A percentile compares a stretch with the other conserved stretches of the same genome.
Evolutionary conservation across 768 basidiomycete species (phyloP).

Genomic region (Kondoa subrosea): DNA sequence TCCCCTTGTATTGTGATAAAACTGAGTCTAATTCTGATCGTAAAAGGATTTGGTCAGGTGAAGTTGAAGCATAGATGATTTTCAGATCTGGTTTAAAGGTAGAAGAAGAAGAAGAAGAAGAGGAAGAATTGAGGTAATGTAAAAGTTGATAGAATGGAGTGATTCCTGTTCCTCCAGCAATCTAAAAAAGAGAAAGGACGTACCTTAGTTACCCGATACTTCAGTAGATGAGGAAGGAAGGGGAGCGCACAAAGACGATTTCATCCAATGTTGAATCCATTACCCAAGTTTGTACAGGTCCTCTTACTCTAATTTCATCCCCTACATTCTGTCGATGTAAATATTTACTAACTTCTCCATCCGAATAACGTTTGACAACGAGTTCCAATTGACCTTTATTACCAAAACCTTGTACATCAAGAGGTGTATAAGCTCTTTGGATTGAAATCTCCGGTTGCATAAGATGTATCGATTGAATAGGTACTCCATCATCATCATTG

Average conservation of each 20-base stretch:
- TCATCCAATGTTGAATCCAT: conserved; percentile 18
- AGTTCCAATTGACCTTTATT: conserved; percentile 19
- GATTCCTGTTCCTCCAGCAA: conserved; percentile 28
- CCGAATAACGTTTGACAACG: conserved; percentile 26
- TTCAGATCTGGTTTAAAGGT: neutral
- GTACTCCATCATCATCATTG: neutral
- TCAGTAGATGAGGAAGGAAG: no score
- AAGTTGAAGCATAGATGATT: neutral
- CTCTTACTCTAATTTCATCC: conserved; percentile 21
- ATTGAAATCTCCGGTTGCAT: conserved; percentile 28
- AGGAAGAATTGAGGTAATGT: neutral
- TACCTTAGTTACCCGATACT: no score
- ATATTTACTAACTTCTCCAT: conserved; percentile 25
- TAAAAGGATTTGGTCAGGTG: neutral
- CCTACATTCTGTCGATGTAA: conserved; percentile 20
- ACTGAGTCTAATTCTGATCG: neutral
- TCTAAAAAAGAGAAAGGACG: conserved; percentile 11
- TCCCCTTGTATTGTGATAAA: neutral
- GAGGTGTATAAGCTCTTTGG: conserved; percentile 27
- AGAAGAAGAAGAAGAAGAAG: neutral
- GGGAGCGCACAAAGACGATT: conserved; percentile 24
- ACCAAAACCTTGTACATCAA: conserved; percentile 5
- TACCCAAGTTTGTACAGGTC: conserved; percentile 24
- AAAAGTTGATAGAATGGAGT: conserved; percentile 25
- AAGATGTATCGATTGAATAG: conserved; percentile 23